Evolutionary conservation across 2,329 filamentous ascomycete species (phyloP).

Genomic region (Phaeosphaeriaceae sp.): DNA sequence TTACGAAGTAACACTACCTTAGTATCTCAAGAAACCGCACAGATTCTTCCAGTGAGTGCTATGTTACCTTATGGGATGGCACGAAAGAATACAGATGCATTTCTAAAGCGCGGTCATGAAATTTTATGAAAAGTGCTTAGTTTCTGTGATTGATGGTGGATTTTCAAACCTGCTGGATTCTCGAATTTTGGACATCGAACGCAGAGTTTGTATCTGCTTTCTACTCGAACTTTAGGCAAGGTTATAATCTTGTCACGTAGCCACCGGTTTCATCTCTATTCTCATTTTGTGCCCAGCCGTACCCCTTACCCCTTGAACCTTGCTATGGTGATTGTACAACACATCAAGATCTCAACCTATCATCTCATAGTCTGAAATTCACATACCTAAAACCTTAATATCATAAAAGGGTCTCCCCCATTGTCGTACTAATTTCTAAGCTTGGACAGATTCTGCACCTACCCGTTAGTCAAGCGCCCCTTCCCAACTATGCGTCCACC

Average conservation of each 20-base stretch:
- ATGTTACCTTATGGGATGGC: slow-evolving; percentile 56
- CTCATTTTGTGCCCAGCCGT: too few relatives aligned
- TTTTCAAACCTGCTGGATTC: too few relatives aligned
- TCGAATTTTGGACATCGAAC: too few relatives aligned
- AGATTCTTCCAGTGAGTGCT: slow-evolving; percentile 47
- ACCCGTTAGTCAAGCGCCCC: neutral
- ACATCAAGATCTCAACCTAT: neutral
- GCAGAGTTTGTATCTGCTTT: too few relatives aligned
- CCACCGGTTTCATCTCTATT: too few relatives aligned
- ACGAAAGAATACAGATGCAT: slow-evolving; percentile 26
- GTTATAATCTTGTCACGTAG: too few relatives aligned
- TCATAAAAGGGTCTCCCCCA: neutral
- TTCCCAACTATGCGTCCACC: slow-evolving; percentile 10
- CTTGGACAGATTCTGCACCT: neutral
- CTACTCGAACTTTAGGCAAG: too few relatives aligned
- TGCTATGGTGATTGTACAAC: neutral
- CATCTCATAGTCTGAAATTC: neutral
- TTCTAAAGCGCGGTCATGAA: slow-evolving; percentile 11
- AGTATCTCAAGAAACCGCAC: slow-evolving; percentile 13
- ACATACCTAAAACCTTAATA: neutral
- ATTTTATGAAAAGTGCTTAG: slow-evolving; percentile 5
- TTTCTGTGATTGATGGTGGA: neutral
- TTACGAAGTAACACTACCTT: neutral
- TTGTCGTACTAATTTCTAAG: neutral
- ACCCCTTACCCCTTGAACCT: too few relatives aligned